Evolutionary conservation across 192 early-diverging fungal species (phyloP), one percentile per base, ranked within the genome.

Genomic region (Coemansia sp.): DNA sequence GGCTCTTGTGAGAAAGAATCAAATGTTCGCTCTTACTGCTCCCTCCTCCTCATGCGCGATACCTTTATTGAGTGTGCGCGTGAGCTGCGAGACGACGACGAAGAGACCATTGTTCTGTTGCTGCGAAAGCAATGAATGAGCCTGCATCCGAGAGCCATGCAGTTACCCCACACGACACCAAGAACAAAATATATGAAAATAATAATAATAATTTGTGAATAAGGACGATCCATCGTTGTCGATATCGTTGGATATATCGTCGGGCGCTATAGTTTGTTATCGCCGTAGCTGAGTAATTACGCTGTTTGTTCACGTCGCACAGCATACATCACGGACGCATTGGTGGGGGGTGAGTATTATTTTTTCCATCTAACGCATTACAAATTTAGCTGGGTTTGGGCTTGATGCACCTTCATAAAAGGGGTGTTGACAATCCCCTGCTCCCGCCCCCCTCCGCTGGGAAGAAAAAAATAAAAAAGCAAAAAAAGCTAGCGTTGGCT

Each of bases 81-180:
- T 55, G 51, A 55, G 51, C 27, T 55, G 51, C 51, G 24, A 55
- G 51, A 55, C 51, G 51, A 55, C 51, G 5, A 50, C 20, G 51
- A 29, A 13, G 51, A 13, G 46, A 15, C 51, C 13, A 55, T 55
- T 55, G 51, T 55, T 29, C 51, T 9, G 46, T 15, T 48, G 41
- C 11, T 42, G 41, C 2, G 46, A n/a, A 10, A 8, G 19, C n/a
- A 20, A 50, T 20, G n/a, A 50, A 50, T 50, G 46, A 22, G 46
- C 46, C 46, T 50, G 46, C 46, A 50, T 50, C 46, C 19, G n/a
- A n/a, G 46, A 10, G 51, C 51, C 51, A 15, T 55, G 24, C 51
- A 55, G 51, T 27, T 55, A 55, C 51, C 51, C 51, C 27, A 27
- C 51, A 55, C 51, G 24, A 55, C 22, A 24, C 50, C 0, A 27